Percentiles rank a stretch among this genome's conserved stretches.
These are phyloP conservation scores for Drechslera avenae DNA, from an alignment of 2,329 filamentous ascomycete genomes.

Conservation along the genomic window DNA sequence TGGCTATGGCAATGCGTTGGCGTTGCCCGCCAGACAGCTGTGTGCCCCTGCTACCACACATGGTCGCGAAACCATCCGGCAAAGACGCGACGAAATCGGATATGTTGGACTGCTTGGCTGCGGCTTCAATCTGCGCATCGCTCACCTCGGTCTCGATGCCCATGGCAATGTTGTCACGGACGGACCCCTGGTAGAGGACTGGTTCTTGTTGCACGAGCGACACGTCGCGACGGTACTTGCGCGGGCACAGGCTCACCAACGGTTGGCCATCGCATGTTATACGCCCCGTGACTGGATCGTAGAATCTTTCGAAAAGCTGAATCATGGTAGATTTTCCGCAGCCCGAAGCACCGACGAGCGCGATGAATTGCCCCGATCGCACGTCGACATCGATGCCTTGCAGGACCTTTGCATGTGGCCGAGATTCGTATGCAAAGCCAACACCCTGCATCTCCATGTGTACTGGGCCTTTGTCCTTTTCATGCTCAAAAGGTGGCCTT, in stretches of 20 bases:
- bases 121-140: conserved; percentile 74
- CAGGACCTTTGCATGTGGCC: conserved; percentile 77
- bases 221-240: conserved; percentile 81
- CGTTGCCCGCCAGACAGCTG: conserved; percentile 78
- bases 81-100: conserved; percentile 42
- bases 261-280: conserved; percentile 81
- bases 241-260: conserved; percentile 74
- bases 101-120: conserved; percentile 68
- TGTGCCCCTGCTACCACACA: conserved; percentile 42
- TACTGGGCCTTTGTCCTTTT: conserved; percentile 39
- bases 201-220: conserved; percentile 94
- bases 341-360: conserved; percentile 87
- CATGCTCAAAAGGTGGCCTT: conserved; percentile 40
- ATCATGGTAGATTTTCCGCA: conserved; percentile 96
- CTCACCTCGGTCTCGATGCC: conserved; percentile 66
- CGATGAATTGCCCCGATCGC: conserved; percentile 76
- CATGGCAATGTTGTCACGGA: conserved; percentile 87
- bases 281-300: conserved; percentile 80
- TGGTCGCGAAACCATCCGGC: conserved; percentile 60
- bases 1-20: conserved; percentile 90
- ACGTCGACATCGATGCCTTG: conserved; percentile 75
- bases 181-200: conserved; percentile 89
- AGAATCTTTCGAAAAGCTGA: conserved; percentile 89
- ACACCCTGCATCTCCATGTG: conserved; percentile 62
- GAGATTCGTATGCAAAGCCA: conserved; percentile 80